A percentile compares a stretch with the other conserved stretches of the same genome.
phyloP scores from a whole-genome alignment of 768 basidiomycete species.

The Hygrocybe punicea region DNA sequence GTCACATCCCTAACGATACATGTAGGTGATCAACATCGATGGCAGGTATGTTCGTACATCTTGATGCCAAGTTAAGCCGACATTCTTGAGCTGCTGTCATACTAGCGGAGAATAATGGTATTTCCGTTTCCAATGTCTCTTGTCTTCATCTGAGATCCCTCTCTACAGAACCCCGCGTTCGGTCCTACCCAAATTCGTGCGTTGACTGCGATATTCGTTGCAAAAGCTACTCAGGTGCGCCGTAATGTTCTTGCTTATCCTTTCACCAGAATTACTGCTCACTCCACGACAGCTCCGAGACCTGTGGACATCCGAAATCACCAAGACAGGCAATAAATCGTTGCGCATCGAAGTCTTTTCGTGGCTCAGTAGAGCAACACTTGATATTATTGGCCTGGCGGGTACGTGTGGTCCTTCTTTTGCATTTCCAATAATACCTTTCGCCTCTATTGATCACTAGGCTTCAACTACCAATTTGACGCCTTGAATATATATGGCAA shows the following conservation, averaged over 20 bases:
- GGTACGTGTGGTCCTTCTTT: constrained; percentile 40
- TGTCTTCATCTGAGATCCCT: not conserved
- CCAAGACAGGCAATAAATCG: constrained; percentile 19
- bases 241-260: not conserved
- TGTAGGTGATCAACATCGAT: constrained; percentile 40
- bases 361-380: constrained; percentile 65
- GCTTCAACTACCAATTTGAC: constrained; percentile 31
- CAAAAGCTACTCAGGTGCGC: constrained; percentile 50
- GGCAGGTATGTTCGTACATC: constrained; percentile 33
- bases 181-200: constrained; percentile 57
- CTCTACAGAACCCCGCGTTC: constrained; percentile 60
- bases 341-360: constrained; percentile 53
- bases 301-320: constrained; percentile 39
- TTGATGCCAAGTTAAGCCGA: not conserved
- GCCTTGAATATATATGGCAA: constrained; percentile 21
- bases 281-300: constrained; percentile 51
- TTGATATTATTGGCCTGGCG: constrained; percentile 75
- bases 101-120: constrained; percentile 46
- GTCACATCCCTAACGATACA: not conserved
- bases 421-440: constrained; percentile 21
- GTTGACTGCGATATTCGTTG: constrained; percentile 53
- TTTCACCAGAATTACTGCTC: not conserved
- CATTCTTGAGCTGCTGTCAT: not conserved
- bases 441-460: constrained; percentile 15
- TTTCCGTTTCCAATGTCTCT: not conserved